Base-by-base conservation (phyloP, 805 yeast species). In the Jamesozyma hellenica region DNA sequence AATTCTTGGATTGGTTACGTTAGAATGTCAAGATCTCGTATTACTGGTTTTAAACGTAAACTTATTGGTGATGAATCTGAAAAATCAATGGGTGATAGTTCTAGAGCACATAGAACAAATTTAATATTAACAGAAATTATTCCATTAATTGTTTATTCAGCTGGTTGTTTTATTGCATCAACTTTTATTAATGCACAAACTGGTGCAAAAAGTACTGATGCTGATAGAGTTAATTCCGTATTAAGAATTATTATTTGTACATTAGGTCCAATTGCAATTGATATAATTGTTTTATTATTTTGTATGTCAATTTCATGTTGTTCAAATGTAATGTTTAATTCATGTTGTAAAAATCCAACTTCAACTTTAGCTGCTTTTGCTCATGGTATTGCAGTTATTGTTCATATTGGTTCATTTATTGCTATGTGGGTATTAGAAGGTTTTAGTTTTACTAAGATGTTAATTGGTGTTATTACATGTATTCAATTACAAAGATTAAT, bases 341-440 rank as follows among this genome's bases (percentile, higher is more conserved):
- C 87, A 66, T 90, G 97, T 67, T 90, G 96, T 69, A 88, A 86
- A 77, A 81, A 84, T 72, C 88, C 96, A 34, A 94, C 95, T 65
- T 81, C 96, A n/a, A 94, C 84, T 28, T 76, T 67, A 63, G 98
- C 98, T 34, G 96, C 84, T 53, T 66, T 90, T 62, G 95, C 97
- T n/a, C 98, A 92, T 60, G 96, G 95, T 66, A 69, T 84, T 52
- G 86, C 96, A 13, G 96, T 92, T 40, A 63, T 92, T 52, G 70
- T 85, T 48, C 94, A 88, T 69, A 67, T 92, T 51, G 70, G 82
- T 32, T 82, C 84, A 71, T 88, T 86, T 67, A 82, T 90, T 64
- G 84, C 87, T 44, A 81, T 90, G 87, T 92, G 98, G 98, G 92
- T 85, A 46, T 65, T 87, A 60, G 95, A 88, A 70, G 90, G 94